phyloP scores from a whole-genome alignment of 129 eudicot genomes.

The Helianthus annuus region DNA sequence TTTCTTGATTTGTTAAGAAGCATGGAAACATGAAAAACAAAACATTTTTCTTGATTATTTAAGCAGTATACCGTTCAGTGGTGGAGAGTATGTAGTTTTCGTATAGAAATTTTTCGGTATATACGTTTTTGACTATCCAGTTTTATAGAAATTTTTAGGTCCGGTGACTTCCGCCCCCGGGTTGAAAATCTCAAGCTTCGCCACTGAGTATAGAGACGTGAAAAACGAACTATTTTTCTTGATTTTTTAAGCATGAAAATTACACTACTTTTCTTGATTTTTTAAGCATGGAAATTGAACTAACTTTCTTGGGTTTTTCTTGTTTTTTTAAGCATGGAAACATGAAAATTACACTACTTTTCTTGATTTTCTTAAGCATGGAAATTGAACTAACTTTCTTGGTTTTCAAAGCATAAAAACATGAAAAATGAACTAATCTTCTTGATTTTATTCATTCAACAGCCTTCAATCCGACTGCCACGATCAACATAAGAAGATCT shows the following conservation, averaged over 20 bases:
- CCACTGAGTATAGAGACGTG: background rate
- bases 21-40: background rate
- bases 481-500: conserved; percentile 18
- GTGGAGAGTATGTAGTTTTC: too few relatives aligned
- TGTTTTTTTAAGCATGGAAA: too few relatives aligned
- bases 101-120: too few relatives aligned
- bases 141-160: too few relatives aligned
- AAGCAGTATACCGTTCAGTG: background rate
- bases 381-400: too few relatives aligned
- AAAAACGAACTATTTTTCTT: conserved; percentile 9
- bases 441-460: conserved; percentile 13
- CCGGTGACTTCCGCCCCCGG: too few relatives aligned
- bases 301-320: background rate
- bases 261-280: conserved; percentile 7
- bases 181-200: too few relatives aligned
- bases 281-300: background rate
- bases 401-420: background rate
- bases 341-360: too few relatives aligned
- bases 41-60: background rate
- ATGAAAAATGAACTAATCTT: conserved; percentile 12
- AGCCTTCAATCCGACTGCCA: conserved; percentile 9
- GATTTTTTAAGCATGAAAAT: background rate
- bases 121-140: too few relatives aligned
- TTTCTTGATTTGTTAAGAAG: background rate
- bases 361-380: too few relatives aligned